Conservation (phyloP, 495 filamentous ascomycete species). For the Penicillium daleae region DNA sequence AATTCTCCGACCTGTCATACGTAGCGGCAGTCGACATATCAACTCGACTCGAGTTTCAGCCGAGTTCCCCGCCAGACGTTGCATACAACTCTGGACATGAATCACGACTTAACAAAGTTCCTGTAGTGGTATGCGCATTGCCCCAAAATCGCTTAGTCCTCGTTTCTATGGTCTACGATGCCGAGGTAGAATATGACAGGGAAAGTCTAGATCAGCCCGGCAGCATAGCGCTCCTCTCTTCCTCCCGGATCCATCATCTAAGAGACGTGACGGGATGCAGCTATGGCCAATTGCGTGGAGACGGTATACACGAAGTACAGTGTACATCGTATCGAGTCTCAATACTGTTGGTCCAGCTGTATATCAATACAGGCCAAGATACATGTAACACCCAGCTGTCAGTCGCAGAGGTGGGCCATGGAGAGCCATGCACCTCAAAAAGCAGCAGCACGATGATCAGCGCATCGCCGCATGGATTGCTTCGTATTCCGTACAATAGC, state of each 20-base stretch:
- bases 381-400: too few species aligned
- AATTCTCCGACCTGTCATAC: conserved; percentile 9
- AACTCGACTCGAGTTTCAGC: neutral
- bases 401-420: too few species aligned
- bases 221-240: neutral
- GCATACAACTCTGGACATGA: neutral
- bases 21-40: conserved; percentile 4
- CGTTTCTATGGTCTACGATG: neutral
- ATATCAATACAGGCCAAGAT: neutral
- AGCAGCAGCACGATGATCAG: conserved; percentile 10
- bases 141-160: neutral
- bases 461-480: too few species aligned
- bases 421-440: conserved; percentile 2
- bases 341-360: neutral
- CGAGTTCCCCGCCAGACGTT: neutral
- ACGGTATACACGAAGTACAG: neutral
- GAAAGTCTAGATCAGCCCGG: neutral
- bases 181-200: conserved; percentile 3
- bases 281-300: neutral
- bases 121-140: neutral
- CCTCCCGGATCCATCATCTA: neutral
- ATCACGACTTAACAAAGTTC: neutral
- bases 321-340: neutral
- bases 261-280: too few species aligned
- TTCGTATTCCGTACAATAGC: too few species aligned